A percentile compares a stretch with the other conserved stretches of the same genome.
Conservation (phyloP, 2,329 filamentous ascomycete species). For the Botrytis pseudocinerea region DNA sequence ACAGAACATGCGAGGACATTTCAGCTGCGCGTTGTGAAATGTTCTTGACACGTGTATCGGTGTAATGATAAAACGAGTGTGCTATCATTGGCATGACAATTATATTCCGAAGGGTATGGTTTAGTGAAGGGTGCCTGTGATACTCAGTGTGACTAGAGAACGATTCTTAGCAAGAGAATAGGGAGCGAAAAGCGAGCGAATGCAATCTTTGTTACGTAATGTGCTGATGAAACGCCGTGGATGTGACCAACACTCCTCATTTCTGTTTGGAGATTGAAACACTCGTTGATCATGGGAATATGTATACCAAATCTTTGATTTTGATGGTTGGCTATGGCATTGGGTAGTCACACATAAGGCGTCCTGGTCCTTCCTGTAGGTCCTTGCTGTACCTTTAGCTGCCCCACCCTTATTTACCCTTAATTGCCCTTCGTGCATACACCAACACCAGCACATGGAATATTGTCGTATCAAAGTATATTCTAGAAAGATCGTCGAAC, state of each 20-base stretch:
- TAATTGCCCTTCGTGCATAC: not conserved
- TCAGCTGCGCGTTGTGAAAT: not conserved
- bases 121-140: not conserved
- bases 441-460: not conserved
- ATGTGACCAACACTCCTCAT: not conserved
- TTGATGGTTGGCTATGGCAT: not conserved
- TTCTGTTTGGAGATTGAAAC: not conserved
- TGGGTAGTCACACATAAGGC: not conserved
- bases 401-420: not conserved
- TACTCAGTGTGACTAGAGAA: not conserved
- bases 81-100: not conserved
- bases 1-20: not conserved
- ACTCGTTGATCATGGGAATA: slow-evolving; percentile 1
- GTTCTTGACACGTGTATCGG: slow-evolving; percentile 1
- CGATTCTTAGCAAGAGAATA: not conserved
- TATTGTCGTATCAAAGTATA: not conserved
- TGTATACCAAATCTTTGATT: not conserved
- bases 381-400: slow-evolving; percentile 2
- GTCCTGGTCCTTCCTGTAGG: not conserved
- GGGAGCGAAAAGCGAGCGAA: not conserved
- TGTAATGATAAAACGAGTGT: not conserved
- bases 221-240: not conserved
- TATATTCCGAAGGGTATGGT: not conserved
- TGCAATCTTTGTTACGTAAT: not conserved
- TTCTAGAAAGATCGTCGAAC: not conserved